Evolutionary conservation across 2,329 filamentous ascomycete species (phyloP).

Genomic region (Botryotinia narcissicola): DNA sequence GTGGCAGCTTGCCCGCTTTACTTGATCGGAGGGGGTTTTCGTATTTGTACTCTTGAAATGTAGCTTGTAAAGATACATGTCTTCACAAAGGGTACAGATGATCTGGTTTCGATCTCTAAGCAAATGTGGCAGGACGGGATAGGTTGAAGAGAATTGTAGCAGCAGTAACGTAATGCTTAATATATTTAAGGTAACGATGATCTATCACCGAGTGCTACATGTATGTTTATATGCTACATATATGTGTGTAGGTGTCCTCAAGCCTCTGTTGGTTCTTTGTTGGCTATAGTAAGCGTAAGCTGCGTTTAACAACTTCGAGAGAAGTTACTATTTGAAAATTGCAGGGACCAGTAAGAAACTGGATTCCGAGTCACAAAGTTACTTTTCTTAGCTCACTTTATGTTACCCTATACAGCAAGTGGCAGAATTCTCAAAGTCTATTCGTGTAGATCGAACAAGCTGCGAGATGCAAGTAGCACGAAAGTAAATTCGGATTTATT

Average conservation of each 20-base stretch:
- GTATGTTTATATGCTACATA: neutral
- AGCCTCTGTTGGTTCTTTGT: neutral
- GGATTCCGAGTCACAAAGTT: neutral
- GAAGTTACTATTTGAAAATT: neutral
- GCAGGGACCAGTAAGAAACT: neutral
- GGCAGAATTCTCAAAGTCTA: neutral
- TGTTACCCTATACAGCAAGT: neutral
- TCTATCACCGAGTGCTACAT: neutral
- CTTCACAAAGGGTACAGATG: neutral
- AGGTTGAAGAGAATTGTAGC: constrained; percentile 3
- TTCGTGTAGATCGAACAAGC: neutral
- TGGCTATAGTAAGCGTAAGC: constrained; percentile 15
- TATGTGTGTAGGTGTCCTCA: neutral
- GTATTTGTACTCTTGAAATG: neutral
- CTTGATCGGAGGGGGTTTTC: neutral
- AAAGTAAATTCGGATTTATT: constrained; percentile 10
- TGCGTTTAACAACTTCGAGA: neutral
- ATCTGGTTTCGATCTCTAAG: neutral
- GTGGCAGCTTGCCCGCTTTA: neutral
- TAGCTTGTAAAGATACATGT: constrained; percentile 2
- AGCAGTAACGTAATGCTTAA: constrained; percentile 15
- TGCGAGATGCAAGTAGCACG: constrained; percentile 3
- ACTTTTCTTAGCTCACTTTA: neutral
- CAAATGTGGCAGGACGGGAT: constrained; percentile 14
- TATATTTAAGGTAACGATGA: neutral